Conservation (phyloP, 2,329 filamentous ascomycete species). For the Xylariales sp. region DNA sequence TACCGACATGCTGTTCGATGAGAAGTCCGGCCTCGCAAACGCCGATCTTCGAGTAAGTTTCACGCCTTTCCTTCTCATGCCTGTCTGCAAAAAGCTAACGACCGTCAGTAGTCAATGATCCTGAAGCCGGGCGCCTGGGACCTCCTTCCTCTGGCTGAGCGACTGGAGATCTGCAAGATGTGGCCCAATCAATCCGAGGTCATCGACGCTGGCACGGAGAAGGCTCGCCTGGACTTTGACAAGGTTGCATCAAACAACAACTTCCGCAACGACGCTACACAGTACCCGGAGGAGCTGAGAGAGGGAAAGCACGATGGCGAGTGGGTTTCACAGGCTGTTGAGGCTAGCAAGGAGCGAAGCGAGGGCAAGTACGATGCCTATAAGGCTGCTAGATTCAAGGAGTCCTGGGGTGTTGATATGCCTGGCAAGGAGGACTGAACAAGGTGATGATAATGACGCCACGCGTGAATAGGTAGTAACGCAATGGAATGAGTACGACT, state of each 20-base stretch:
- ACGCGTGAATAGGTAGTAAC: too few species aligned
- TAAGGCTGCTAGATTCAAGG: not conserved
- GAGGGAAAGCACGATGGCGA: slow-evolving; percentile 2
- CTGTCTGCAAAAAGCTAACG: too few species aligned
- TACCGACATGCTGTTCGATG: slow-evolving; percentile 3
- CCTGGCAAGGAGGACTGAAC: too few species aligned
- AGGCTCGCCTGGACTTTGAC: not conserved
- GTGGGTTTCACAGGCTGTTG: slow-evolving; percentile 5
- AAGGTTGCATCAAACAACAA: slow-evolving; percentile 3
- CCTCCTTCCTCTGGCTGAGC: not conserved
- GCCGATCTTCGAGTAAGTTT: slow-evolving; percentile 1
- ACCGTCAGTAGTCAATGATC: slow-evolving; percentile 1
- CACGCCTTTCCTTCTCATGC: too few species aligned
- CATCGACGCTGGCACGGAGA: not conserved
- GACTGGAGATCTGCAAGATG: not conserved
- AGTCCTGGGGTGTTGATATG: not conserved
- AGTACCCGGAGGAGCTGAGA: slow-evolving; percentile 4
- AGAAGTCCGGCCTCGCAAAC: slow-evolving; percentile 1
- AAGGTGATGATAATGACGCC: too few species aligned
- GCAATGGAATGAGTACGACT: too few species aligned
- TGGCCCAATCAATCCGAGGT: not conserved
- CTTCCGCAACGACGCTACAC: slow-evolving; percentile 5
- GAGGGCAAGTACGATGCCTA: not conserved
- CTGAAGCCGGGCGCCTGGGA: slow-evolving; percentile 6
- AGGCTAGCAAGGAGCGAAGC: not conserved